Evolutionary conservation across 2,329 filamentous ascomycete species (phyloP), one percentile per base, ranked within the genome.

Genomic region (Cytospora piceae): DNA sequence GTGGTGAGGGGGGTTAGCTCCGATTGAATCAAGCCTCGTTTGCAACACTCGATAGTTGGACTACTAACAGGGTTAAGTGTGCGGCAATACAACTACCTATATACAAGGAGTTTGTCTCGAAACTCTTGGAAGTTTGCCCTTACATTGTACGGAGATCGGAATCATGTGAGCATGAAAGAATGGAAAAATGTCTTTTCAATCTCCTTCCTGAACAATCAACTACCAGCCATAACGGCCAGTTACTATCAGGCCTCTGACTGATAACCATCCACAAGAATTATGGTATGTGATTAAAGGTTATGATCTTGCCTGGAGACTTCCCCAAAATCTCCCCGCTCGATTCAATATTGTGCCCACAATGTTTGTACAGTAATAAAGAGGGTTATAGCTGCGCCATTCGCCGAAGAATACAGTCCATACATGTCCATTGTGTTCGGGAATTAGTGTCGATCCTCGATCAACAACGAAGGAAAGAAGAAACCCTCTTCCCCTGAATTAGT

Each of bases 381-480:
- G 37, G 52, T 58, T 42, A 60, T 32, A 57, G 29, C 64, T 66
- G 63, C 66, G 66, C 63, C 63, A 46, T 68, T 63, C 63, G 63
- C 59, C 66, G 29, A 32, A 63, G 63, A 66, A 66, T 64, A 59
- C 63, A 31, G 14, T 24, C 29, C 31, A 14, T 37, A 46, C 15
- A n/a, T 17, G 55, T 58, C 54, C 62, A 52, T 52, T 34, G 55
- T 15, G 8, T 27, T 37, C n/a, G 34, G 34, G 20, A 61, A 42
- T 49, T 27, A 8, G 14, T 29, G 17, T 27, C 17, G 49, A 29
- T 4, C 11, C 34, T 31, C 37, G 31, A n/a, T 22, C 31, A 31
- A 58, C 29, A 46, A n/a, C n/a, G 3, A 49, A 49, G 11, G 20
- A 49, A n/a, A 20, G 5, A 24, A 8, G 17, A 20, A 29, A 37